A percentile compares a stretch with the other conserved stretches of the same genome.
Conservation (phyloP, 169 alveolate genomes). For the Fabrea salina region DNA sequence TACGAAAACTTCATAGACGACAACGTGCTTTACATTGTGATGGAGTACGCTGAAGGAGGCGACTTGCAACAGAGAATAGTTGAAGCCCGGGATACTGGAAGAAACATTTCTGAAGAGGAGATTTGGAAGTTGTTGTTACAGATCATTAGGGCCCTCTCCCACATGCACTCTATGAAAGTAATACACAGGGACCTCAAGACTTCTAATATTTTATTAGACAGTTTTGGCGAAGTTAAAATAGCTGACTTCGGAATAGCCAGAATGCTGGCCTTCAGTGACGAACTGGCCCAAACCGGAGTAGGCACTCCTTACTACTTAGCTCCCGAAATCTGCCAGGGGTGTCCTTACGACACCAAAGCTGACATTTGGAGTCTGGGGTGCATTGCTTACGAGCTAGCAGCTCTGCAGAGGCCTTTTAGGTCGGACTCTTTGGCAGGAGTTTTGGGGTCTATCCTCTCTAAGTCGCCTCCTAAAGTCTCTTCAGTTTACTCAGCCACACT, state of each 20-base stretch:
- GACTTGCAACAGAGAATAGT: slow-evolving; percentile 63
- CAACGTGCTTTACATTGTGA: slow-evolving; percentile 64
- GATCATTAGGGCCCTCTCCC: slow-evolving; percentile 77
- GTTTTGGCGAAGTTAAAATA: slow-evolving; percentile 40
- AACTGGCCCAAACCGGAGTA: slow-evolving; percentile 49
- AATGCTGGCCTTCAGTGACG: slow-evolving; percentile 39
- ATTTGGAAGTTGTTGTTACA: slow-evolving; percentile 68
- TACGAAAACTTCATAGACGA: slow-evolving; percentile 71
- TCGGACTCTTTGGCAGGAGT: slow-evolving; percentile 32
- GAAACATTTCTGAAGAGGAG: slow-evolving; percentile 51
- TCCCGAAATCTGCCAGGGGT: slow-evolving; percentile 56
- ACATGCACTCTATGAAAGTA: slow-evolving; percentile 63
- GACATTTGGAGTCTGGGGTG: slow-evolving; percentile 75
- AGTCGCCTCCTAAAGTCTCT: not conserved
- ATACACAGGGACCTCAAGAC: slow-evolving; percentile 72
- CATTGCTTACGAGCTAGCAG: slow-evolving; percentile 63
- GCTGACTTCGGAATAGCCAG: slow-evolving; percentile 76
- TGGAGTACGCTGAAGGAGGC: slow-evolving; percentile 84
- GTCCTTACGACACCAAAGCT: slow-evolving; percentile 53
- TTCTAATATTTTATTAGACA: slow-evolving; percentile 58
- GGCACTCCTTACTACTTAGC: slow-evolving; percentile 76
- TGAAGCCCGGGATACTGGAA: slow-evolving; percentile 49
- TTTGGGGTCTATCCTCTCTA: not conserved
- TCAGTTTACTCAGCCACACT: not conserved
- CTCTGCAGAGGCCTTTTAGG: slow-evolving; percentile 57